Percentiles rank a stretch among this genome's conserved stretches.
Evolutionary conservation across 75 land plant species (phyloP).

Genomic region (Sequoiadendron giganteum): DNA sequence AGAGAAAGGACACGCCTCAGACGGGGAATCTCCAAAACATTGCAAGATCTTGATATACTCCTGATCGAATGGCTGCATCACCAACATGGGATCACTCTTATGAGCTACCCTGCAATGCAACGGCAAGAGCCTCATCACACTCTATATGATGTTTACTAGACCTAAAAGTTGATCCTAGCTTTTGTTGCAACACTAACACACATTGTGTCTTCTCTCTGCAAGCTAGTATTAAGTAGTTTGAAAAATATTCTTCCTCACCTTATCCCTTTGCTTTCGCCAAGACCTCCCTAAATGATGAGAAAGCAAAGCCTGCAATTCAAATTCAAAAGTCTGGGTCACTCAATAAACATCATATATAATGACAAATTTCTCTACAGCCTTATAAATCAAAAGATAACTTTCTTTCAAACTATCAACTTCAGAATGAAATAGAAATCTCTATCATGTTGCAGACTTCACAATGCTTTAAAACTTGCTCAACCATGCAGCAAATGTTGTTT

Average conservation of each 20-base stretch:
- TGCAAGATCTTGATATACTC: slow-evolving; percentile 83
- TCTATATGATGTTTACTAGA: slow-evolving; percentile 16
- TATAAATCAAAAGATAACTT: neutral
- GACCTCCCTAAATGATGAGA: slow-evolving; percentile 76
- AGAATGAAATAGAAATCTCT: neutral
- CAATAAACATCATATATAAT: neutral
- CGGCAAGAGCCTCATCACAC: slow-evolving; percentile 25
- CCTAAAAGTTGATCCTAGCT: slow-evolving; percentile 6
- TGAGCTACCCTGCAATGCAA: slow-evolving; percentile 40
- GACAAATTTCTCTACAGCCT: neutral
- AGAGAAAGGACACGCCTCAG: slow-evolving; percentile 66
- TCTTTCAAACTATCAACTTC: neutral
- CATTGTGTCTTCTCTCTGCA: neutral
- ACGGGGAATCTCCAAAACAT: slow-evolving; percentile 70
- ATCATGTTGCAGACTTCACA: neutral
- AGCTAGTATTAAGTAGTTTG: neutral
- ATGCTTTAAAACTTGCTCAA: neutral
- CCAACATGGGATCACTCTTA: slow-evolving; percentile 26
- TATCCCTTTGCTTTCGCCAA: slow-evolving; percentile 58
- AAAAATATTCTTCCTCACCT: slow-evolving; percentile 33
- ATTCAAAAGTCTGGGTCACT: neutral
- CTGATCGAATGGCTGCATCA: slow-evolving; percentile 71
- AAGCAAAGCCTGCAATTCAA: slow-evolving; percentile 62
- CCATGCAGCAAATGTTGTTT: neutral
- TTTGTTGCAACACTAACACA: slow-evolving; percentile 7